Base-by-base conservation (phyloP, 192 early-diverging fungal species). In the Coemansia sp. region DNA sequence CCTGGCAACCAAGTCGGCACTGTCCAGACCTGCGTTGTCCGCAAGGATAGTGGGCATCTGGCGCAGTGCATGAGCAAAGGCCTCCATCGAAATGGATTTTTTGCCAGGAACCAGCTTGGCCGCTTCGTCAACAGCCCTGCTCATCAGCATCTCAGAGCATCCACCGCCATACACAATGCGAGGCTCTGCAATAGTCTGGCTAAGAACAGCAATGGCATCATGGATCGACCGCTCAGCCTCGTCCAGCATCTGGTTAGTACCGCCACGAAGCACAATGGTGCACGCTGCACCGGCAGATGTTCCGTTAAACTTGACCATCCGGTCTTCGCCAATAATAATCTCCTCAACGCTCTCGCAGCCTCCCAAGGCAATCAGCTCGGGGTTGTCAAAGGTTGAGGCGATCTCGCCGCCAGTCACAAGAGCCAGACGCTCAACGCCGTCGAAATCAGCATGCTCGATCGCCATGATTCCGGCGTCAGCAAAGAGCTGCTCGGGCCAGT, bases 361-460 rank as follows among this genome's bases (percentile, higher is more conserved):
- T 48, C 97, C 97, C 20, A 99, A 87, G 67, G 93, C 90, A 60
- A 99, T 92, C 11, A 99, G 85, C 73, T 99, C 96, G 32, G 97
- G 97, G 79, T 96, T 93, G 69, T 99, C 97, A 79, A 99, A 99
- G 8, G 97, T 95, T 37, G 97, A 99, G 6, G 95, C 90, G 73
- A 99, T 99, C 74, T 99, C 97, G 74, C 97, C 95, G 70, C 97
- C 97, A 53, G 96, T 97, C 18, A 99, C 97, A 51, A 99, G 83
- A 57, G 97, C 95, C 67, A 99, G 86, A 14, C 97, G 86, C 85
- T 99, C 97, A 41, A 99, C 88, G 70, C 97, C 97, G 75, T 97
- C 96, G 80, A 99, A 99, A 74, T 99, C 96, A 32, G 97, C 97
- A 77, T 99, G 97, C 79, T 99, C 97, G 65, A 99, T 99, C 54